Percentiles rank a stretch among this genome's conserved stretches.
Conservation (phyloP, 192 early-diverging fungal genomes). For the Linnemannia schmuckeri region DNA sequence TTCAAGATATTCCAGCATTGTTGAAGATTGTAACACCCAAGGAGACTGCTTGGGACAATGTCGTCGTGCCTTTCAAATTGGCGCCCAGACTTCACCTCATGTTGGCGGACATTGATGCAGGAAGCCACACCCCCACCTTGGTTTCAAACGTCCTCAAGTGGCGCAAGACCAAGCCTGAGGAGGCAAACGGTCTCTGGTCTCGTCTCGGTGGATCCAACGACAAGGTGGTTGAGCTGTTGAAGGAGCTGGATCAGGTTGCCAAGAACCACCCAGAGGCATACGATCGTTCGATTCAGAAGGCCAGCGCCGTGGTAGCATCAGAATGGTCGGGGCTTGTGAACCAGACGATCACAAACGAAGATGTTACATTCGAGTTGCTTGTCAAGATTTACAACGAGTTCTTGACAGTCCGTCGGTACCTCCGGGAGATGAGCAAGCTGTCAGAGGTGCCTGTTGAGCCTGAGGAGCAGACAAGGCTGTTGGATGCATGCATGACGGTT, state of each 20-base stretch:
- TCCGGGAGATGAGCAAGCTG: conserved; percentile 79
- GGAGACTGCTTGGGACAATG: conserved; percentile 75
- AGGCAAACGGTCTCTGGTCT: conserved; percentile 73
- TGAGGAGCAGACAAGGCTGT: conserved; percentile 82
- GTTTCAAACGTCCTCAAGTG: conserved; percentile 90
- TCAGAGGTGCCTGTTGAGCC: conserved; percentile 94
- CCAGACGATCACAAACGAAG: conserved; percentile 39
- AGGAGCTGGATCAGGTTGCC: conserved; percentile 50
- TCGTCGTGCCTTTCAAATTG: conserved; percentile 71
- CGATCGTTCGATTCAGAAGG: conserved; percentile 55
- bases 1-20: conserved; percentile 47
- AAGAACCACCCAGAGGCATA: conserved; percentile 56
- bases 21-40: conserved; percentile 59
- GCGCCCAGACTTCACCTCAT: conserved; percentile 81
- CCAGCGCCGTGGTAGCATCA: conserved; percentile 14
- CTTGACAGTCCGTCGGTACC: conserved; percentile 70
- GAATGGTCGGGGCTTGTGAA: conserved; percentile 48
- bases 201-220: conserved; percentile 73
- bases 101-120: conserved; percentile 94
- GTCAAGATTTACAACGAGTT: conserved; percentile 52
- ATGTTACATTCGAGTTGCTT: conserved; percentile 30
- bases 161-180: conserved; percentile 77
- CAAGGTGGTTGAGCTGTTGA: conserved; percentile 69
- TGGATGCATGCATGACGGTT: conserved; percentile 84
- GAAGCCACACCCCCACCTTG: conserved; percentile 94